phyloP scores from a whole-genome alignment of 1,139 yeast genomes.

The Taphrina pruni region DNA sequence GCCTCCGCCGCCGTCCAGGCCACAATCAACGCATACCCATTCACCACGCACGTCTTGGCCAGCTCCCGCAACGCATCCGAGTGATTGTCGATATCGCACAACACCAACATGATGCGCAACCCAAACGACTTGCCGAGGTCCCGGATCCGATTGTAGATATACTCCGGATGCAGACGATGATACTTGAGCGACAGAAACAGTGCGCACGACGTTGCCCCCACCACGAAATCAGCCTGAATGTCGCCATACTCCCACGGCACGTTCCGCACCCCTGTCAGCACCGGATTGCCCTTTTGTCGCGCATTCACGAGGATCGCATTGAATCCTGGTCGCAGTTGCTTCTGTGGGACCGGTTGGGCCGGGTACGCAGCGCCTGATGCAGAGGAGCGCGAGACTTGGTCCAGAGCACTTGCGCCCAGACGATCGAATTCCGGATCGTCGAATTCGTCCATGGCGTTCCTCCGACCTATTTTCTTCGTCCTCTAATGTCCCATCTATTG shows the following conservation, averaged over 20 bases:
- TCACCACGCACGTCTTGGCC: constrained; percentile 71
- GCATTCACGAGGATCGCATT: constrained; percentile 57
- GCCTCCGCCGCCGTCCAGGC: constrained; percentile 90
- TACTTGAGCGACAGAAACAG: constrained; percentile 76
- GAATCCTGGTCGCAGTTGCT: constrained; percentile 43
- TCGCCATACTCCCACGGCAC: constrained; percentile 61
- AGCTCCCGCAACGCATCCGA: constrained; percentile 72
- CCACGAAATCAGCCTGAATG: constrained; percentile 64
- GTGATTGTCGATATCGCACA: constrained; percentile 79
- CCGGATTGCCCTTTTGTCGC: constrained; percentile 65
- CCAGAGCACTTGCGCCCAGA: constrained; percentile 36
- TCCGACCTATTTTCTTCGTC: no score
- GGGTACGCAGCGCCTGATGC: constrained; percentile 2
- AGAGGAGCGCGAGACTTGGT: constrained; percentile 8
- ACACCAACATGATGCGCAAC: constrained; percentile 69
- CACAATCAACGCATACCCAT: constrained; percentile 71
- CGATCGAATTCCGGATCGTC: constrained; percentile 41
- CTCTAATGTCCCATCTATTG: no score
- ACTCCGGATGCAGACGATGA: constrained; percentile 84
- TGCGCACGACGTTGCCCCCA: constrained; percentile 70
- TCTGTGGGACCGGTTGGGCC: constrained; percentile 40
- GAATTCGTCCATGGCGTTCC: constrained; percentile 24
- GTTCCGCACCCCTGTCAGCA: constrained; percentile 58
- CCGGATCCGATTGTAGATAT: constrained; percentile 72
- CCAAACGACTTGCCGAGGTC: constrained; percentile 59